phyloP scores from a whole-genome alignment of 345 rosid species.

The Theobroma cacao region DNA sequence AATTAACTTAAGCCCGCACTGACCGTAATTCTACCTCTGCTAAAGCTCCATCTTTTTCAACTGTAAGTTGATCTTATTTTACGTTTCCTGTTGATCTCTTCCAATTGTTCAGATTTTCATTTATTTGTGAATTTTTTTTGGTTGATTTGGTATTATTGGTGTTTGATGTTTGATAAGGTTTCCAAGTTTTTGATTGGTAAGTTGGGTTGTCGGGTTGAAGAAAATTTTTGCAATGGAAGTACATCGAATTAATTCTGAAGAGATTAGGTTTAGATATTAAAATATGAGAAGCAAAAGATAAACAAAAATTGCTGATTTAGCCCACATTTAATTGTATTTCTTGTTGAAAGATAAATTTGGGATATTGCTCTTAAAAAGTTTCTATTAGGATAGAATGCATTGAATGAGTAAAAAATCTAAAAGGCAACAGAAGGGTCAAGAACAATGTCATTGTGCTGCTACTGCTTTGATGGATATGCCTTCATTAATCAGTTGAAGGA shows the following conservation, averaged over 20 bases:
- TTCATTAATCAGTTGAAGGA: background rate
- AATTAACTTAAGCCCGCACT: background rate
- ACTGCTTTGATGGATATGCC: background rate
- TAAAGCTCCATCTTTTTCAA: background rate
- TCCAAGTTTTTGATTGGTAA: background rate
- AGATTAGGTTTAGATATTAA: background rate
- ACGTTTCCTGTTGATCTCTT: background rate
- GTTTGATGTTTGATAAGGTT: background rate
- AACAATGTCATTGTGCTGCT: background rate
- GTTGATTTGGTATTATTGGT: background rate
- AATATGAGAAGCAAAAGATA: background rate
- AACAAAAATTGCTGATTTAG: background rate
- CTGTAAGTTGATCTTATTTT: background rate
- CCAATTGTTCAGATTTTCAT: background rate
- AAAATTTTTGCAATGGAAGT: background rate
- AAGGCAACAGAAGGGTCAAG: background rate
- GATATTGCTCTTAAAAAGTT: background rate
- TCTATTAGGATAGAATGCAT: background rate
- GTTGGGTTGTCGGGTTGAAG: background rate
- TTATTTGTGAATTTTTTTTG: background rate
- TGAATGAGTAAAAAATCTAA: background rate
- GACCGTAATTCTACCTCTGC: background rate
- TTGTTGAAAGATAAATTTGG: background rate
- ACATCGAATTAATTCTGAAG: background rate
- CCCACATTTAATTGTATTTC: background rate